Evolutionary conservation across 2,329 filamentous ascomycete genomes (phyloP), one percentile per base, ranked within the genome.

Genomic region (Dissoconium aciculare): DNA sequence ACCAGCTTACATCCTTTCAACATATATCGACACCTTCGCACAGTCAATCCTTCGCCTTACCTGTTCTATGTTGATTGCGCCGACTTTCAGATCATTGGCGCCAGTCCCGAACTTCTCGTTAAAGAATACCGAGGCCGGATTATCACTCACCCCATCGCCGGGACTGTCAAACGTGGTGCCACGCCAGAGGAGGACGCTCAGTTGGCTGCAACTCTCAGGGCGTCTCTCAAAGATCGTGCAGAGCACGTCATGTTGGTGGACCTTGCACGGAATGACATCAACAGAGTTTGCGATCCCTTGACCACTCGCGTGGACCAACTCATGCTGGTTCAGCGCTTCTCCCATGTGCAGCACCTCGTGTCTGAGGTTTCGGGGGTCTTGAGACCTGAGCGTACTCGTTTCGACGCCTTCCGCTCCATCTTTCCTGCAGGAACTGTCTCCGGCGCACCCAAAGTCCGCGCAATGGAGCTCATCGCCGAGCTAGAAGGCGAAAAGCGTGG

Each of bases 191-290:
- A 94, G 50, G 89, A 98, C 52, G 74, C 78, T 43, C 63, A 61
- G 11, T 71, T 94, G 15, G 84, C 85, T 6, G 66, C 74, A 27
- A 78, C 83, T 57, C 71, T 92, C 35, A 70, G 74, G 28, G 70
- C 63, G 47, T 91, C 77, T 32, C 65, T 93, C 43, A 95, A 98
- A 59, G 89, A 98, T 62, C 74, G 82, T 31, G 82, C 82, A 30
- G 82, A 92, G 60, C 84, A 95, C 62, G 85, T 95, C 49, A 98
- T 98, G 89, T 64, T 98, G 44, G 89, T 95, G 27, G 87, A 98
- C 54, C 66, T 95, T 33, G 89, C 89, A 9, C 74, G 89, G 35
- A 95, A 98, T 64, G 89, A 98, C 56, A 74, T 98, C 45, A 95
- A 94, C 61, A 77, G 89, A 28, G 82, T 98, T 13, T 92, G 83